Percentiles rank a stretch among this genome's conserved stretches.
Conservation (phyloP, 352 stramenopile genomes). For the Phytophthora multivora region DNA sequence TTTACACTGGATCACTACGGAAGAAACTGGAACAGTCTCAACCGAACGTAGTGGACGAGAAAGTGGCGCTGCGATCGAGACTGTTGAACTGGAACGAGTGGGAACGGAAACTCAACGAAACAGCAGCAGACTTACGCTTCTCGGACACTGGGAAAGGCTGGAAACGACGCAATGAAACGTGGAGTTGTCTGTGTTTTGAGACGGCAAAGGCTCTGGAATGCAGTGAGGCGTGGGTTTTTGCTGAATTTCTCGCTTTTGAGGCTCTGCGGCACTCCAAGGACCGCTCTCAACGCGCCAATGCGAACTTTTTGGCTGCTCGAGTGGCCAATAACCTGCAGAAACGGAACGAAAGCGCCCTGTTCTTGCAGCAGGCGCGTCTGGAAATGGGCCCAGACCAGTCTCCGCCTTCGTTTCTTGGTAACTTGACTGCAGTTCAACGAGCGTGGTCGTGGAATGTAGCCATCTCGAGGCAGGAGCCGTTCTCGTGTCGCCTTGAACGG, state of each 20-base stretch:
- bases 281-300: conserved; percentile 23
- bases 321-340: conserved; percentile 27
- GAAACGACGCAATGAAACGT: conserved; percentile 45
- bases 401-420: conserved; percentile 19
- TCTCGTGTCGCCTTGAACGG: conserved; percentile 43
- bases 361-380: conserved; percentile 41
- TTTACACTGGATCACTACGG: conserved; percentile 21
- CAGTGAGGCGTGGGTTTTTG: conserved; percentile 44
- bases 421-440: conserved; percentile 42
- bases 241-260: conserved; percentile 29
- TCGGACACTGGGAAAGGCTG: conserved; percentile 7
- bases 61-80: conserved; percentile 3
- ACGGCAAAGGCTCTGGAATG: conserved; percentile 42
- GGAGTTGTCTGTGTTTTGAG: conserved; percentile 45
- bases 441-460: conserved; percentile 36
- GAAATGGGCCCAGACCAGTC: conserved; percentile 17
- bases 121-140: conserved; percentile 3
- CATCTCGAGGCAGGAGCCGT: conserved; percentile 45
- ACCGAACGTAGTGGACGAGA: conserved; percentile 9
- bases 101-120: conserved; percentile 29
- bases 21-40: conserved; percentile 18
- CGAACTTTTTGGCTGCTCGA: conserved; percentile 38
- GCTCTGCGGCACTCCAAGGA: conserved; percentile 32
- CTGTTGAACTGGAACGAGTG: conserved; percentile 41
- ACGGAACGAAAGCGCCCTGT: conserved; percentile 15